Conservation (phyloP, 164 flowering plant genomes). For the Protea cynaroides region DNA sequence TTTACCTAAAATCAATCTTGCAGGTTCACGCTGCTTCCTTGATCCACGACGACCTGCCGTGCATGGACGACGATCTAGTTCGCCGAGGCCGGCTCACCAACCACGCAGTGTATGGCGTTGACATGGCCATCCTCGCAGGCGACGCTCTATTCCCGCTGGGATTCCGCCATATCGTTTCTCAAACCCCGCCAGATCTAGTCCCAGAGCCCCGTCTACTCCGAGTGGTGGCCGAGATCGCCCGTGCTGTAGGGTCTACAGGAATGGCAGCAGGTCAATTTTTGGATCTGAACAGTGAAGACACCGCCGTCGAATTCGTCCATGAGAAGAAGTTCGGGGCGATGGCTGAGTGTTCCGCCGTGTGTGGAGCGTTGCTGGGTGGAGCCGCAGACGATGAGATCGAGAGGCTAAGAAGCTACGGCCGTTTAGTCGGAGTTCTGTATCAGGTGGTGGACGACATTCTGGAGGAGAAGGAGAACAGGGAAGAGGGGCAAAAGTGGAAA, state of each 20-base stretch:
- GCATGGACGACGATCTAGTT: slow-evolving; percentile 82
- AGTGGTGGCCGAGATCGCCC: slow-evolving; percentile 82
- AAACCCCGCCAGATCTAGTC: slow-evolving; percentile 59
- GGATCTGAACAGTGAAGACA: slow-evolving; percentile 59
- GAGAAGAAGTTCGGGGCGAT: slow-evolving; percentile 91
- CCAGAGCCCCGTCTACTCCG: slow-evolving; percentile 59
- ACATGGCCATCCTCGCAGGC: slow-evolving; percentile 93
- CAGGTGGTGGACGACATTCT: slow-evolving; percentile 72
- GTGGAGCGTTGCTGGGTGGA: slow-evolving; percentile 80
- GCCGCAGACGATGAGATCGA: slow-evolving; percentile 65
- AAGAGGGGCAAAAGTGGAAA: slow-evolving; percentile 11
- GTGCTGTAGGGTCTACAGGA: slow-evolving; percentile 88
- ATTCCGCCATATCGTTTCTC: slow-evolving; percentile 76
- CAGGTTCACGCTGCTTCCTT: slow-evolving; percentile 91
- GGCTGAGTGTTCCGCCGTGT: slow-evolving; percentile 88
- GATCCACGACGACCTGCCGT: slow-evolving; percentile 93
- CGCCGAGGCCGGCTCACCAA: slow-evolving; percentile 82
- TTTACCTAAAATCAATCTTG: neutral
- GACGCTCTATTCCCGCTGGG: slow-evolving; percentile 95
- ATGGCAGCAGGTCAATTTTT: slow-evolving; percentile 94
- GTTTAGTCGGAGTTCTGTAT: slow-evolving; percentile 83
- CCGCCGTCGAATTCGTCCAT: slow-evolving; percentile 48
- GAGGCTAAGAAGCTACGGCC: slow-evolving; percentile 65
- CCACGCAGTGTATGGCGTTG: slow-evolving; percentile 75
- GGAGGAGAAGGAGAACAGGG: slow-evolving; percentile 25